Evolutionary conservation across 345 rosid genomes (phyloP).

Genomic region (Sapria himalayana): DNA sequence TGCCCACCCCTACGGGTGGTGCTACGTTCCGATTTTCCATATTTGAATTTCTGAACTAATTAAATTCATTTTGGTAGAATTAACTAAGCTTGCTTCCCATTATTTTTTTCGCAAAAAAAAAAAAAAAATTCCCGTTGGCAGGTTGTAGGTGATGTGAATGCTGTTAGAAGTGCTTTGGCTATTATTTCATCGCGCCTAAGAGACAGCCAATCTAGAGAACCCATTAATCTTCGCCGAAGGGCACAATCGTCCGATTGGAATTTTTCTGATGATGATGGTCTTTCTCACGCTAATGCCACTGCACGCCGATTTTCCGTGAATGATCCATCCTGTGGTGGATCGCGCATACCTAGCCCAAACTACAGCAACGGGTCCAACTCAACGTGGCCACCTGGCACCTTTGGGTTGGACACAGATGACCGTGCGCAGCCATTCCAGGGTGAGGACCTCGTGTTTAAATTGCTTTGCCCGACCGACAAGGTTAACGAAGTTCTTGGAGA

Average conservation of each 20-base stretch:
- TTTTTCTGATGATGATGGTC: conserved; percentile 57
- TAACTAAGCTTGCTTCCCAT: too few species aligned
- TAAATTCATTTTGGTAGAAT: too few species aligned
- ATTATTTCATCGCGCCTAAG: conserved; percentile 63
- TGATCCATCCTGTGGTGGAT: conserved; percentile 32
- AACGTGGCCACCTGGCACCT: conserved; percentile 35
- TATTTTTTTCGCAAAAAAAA: too few species aligned
- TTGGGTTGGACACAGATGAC: too few species aligned
- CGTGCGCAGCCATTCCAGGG: conserved; percentile 28
- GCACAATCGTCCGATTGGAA: conserved; percentile 50
- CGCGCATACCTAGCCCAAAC: conserved; percentile 28
- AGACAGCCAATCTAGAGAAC: conserved; percentile 97
- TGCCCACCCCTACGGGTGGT: too few species aligned
- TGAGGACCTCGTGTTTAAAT: conserved; percentile 76
- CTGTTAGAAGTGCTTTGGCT: conserved; percentile 62
- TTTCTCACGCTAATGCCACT: conserved; percentile 28
- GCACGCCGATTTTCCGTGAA: conserved; percentile 31
- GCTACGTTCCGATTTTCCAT: too few species aligned
- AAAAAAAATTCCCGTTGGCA: too few species aligned
- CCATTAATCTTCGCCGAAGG: conserved; percentile 60
- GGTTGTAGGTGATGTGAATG: conserved; percentile 70
- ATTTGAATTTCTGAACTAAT: too few species aligned
- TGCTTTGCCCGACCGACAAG: conserved; percentile 81
- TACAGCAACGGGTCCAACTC: conserved; percentile 32
- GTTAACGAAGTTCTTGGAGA: conserved; percentile 52